phyloP scores from a whole-genome alignment of 768 basidiomycete species.

The Xerocomus brunneocitrinus region DNA sequence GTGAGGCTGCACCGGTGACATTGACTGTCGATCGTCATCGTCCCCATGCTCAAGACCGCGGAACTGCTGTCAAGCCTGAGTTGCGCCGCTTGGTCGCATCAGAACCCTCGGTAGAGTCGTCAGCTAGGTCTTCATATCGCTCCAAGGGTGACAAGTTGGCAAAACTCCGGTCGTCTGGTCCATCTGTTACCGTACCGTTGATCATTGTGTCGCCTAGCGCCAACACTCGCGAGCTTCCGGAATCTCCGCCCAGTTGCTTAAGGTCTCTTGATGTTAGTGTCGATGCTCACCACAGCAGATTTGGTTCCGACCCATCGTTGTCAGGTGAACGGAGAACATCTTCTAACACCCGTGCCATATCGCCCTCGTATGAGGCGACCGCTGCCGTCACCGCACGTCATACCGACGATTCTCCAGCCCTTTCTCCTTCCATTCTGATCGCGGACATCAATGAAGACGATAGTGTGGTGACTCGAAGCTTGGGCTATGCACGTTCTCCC shows the following conservation, averaged over 20 bases:
- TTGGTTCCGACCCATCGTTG: background rate
- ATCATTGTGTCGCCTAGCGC: constrained; percentile 1
- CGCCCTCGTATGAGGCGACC: background rate
- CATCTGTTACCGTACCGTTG: background rate
- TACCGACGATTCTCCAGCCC: background rate
- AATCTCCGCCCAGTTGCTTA: background rate
- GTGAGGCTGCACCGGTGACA: background rate
- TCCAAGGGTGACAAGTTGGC: background rate
- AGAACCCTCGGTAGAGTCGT: background rate
- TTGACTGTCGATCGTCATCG: background rate
- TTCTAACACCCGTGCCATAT: background rate
- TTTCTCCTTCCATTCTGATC: background rate
- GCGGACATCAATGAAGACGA: background rate
- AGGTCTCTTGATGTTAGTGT: background rate
- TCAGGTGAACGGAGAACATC: background rate
- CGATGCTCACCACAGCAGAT: background rate
- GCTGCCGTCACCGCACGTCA: background rate
- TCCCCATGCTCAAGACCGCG: background rate
- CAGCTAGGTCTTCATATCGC: background rate
- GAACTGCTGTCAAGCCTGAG: background rate
- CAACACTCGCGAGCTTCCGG: background rate
- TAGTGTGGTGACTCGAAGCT: background rate
- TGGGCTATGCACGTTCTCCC: background rate
- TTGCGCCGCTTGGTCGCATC: background rate
- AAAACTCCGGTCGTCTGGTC: background rate